Conservation (phyloP, 306 rosid species). For the Ormosia semicastrata region DNA sequence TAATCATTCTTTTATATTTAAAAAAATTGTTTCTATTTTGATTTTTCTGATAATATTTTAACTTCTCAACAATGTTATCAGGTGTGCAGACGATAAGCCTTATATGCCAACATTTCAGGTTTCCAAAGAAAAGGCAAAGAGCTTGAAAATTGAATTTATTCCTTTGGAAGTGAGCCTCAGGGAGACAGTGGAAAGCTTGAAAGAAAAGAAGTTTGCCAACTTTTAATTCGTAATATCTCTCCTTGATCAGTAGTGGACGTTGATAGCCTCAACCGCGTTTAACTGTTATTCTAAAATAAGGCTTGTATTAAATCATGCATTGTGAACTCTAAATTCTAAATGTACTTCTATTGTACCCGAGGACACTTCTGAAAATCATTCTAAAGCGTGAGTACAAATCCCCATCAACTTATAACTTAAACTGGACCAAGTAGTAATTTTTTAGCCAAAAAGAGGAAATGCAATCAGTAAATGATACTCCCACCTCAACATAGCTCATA, state of each 20-base stretch:
- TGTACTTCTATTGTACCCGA: neutral
- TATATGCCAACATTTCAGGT: constrained; percentile 40
- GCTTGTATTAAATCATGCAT: neutral
- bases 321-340: neutral
- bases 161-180: constrained; percentile 46
- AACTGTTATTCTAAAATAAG: neutral
- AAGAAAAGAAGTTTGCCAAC: constrained; percentile 42
- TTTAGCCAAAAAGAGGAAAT: neutral
- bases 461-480: neutral
- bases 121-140: constrained; percentile 56
- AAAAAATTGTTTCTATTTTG: neutral
- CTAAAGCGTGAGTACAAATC: neutral
- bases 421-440: neutral
- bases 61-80: constrained; percentile 11
- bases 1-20: neutral
- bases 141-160: constrained; percentile 50
- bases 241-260: neutral
- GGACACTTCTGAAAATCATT: neutral
- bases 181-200: constrained; percentile 63
- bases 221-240: constrained; percentile 22
- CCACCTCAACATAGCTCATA: neutral
- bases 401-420: neutral
- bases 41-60: neutral
- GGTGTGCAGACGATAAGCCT: constrained; percentile 52
- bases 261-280: neutral